These are phyloP conservation scores for Ochetophila trinervis DNA, from an alignment of 306 rosid species.

Conservation along the genomic window DNA sequence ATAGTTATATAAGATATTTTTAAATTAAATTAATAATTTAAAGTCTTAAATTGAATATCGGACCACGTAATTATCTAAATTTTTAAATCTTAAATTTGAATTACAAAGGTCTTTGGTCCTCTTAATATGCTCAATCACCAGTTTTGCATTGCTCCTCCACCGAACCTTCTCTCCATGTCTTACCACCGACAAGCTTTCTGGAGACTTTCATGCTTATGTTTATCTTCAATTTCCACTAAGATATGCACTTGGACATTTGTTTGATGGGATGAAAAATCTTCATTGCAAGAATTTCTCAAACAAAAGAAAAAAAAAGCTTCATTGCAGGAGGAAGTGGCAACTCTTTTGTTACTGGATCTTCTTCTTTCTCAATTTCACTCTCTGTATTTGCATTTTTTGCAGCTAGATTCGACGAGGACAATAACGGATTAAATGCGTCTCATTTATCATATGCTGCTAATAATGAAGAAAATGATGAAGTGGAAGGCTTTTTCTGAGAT, in stretches of 20 bases:
- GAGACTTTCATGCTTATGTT: constrained; percentile 50
- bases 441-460: neutral
- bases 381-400: constrained; percentile 6
- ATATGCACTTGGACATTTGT: constrained; percentile 35
- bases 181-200: constrained; percentile 49
- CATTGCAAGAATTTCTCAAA: too few relatives aligned
- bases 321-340: constrained; percentile 61
- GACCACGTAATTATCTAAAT: too few relatives aligned
- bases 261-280: neutral
- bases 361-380: neutral
- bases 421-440: neutral
- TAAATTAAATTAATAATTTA: too few relatives aligned
- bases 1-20: too few relatives aligned
- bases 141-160: too few relatives aligned
- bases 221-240: constrained; percentile 40
- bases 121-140: too few relatives aligned
- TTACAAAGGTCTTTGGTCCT: too few relatives aligned
- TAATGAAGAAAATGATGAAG: constrained; percentile 3
- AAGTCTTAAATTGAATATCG: too few relatives aligned
- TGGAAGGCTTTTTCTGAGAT: constrained; percentile 28
- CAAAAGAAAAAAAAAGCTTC: too few relatives aligned
- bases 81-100: too few relatives aligned
- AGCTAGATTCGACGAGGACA: neutral
- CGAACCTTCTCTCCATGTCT: constrained; percentile 29
- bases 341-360: constrained; percentile 28